phyloP scores from a whole-genome alignment of 164 flowering plant species.

The Chimonanthus salicifolius region DNA sequence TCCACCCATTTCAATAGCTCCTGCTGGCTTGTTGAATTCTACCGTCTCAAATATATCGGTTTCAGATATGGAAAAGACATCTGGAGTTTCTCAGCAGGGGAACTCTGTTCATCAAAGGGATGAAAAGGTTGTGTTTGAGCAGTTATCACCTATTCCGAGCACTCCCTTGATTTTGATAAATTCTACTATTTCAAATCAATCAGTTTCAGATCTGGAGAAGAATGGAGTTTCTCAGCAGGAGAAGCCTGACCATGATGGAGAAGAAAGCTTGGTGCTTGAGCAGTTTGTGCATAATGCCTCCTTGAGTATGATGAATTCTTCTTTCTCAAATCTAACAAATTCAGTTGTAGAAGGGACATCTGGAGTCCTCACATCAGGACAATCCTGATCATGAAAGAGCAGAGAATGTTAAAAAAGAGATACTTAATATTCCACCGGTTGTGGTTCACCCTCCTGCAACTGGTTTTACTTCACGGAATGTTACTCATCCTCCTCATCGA shows the following conservation, averaged over 20 bases:
- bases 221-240: constrained; percentile 1
- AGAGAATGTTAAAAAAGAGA: constrained; percentile 14
- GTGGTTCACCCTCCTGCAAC: constrained; percentile 24
- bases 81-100: not conserved
- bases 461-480: not conserved
- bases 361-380: not conserved
- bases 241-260: constrained; percentile 8
- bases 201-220: constrained; percentile 5
- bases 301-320: too few relatives aligned
- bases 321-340: too few relatives aligned
- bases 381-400: constrained; percentile 9
- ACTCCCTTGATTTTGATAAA: not conserved
- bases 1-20: constrained; percentile 16
- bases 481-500: constrained; percentile 10
- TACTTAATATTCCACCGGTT: constrained; percentile 8
- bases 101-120: constrained; percentile 3
- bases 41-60: constrained; percentile 15
- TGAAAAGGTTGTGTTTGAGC: constrained; percentile 2
- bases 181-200: not conserved
- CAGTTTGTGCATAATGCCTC: too few relatives aligned
- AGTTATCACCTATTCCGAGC: not conserved
- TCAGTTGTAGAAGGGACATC: too few relatives aligned
- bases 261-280: constrained; percentile 4
- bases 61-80: not conserved
- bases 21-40: constrained; percentile 25